Conservation (phyloP, 169 alveolate species). For the Eimeria praecox region DNA sequence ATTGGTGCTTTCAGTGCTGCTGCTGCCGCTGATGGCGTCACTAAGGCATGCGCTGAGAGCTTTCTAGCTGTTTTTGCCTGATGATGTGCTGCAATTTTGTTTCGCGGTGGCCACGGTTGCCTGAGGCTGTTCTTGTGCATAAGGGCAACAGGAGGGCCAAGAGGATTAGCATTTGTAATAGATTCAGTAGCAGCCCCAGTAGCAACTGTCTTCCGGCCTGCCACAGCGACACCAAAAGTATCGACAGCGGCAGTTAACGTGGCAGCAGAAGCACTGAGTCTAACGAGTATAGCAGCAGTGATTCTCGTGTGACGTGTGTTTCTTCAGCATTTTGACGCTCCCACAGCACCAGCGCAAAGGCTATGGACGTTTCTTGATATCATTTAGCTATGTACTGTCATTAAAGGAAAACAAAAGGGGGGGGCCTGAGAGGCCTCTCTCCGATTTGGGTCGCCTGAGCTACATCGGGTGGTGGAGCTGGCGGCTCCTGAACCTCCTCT, state of each 20-base stretch:
- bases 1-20: background rate
- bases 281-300: background rate
- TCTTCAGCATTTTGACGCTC: slow-evolving; percentile 71
- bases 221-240: background rate
- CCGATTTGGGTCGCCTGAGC: slow-evolving; percentile 97
- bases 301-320: background rate
- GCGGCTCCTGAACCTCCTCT: slow-evolving; percentile 47
- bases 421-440: slow-evolving; percentile 98
- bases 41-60: background rate
- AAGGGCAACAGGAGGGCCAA: background rate
- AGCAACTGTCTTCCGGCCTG: background rate
- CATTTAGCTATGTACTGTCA: slow-evolving; percentile 94
- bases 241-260: background rate
- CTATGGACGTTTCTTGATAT: slow-evolving; percentile 93
- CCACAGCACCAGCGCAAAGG: slow-evolving; percentile 94
- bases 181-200: background rate
- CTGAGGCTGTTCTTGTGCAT: no score
- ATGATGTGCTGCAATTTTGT: background rate
- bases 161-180: background rate
- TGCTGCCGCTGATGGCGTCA: background rate
- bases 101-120: background rate
- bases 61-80: background rate
- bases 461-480: slow-evolving; percentile 88
- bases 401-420: slow-evolving; percentile 96
- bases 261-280: background rate